Conservation (phyloP, 108 stramenopile species). For the Thalassiosira profunda region DNA sequence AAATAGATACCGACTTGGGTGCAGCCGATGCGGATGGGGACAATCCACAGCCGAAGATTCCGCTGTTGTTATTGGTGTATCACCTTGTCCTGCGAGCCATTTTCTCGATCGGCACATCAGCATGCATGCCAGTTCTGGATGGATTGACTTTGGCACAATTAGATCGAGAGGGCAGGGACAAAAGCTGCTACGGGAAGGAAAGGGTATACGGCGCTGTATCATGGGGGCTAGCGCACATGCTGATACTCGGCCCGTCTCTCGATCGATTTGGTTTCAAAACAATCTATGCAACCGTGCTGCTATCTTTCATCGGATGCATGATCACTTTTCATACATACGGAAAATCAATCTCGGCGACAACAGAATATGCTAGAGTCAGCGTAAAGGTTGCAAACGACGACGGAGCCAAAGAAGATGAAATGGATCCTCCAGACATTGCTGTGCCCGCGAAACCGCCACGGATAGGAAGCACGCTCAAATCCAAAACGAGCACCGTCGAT, state of each 20-base stretch:
- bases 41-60: slow-evolving; percentile 8
- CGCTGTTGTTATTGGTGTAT: slow-evolving; percentile 24
- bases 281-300: slow-evolving; percentile 25
- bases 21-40: neutral
- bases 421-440: too few relatives aligned
- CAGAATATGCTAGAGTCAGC: slow-evolving; percentile 9
- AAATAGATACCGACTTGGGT: neutral
- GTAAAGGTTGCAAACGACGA: neutral
- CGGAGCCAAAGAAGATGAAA: neutral
- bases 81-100: slow-evolving; percentile 36
- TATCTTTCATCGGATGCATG: slow-evolving; percentile 35
- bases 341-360: slow-evolving; percentile 13
- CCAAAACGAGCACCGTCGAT: neutral
- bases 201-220: slow-evolving; percentile 49
- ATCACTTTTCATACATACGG: slow-evolving; percentile 38
- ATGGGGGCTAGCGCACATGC: slow-evolving; percentile 49
- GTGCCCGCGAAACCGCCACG: too few relatives aligned
- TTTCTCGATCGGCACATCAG: slow-evolving; percentile 30
- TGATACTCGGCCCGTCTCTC: slow-evolving; percentile 38
- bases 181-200: slow-evolving; percentile 48
- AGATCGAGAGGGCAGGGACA: slow-evolving; percentile 33
- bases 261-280: slow-evolving; percentile 39
- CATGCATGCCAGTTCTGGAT: slow-evolving; percentile 38
- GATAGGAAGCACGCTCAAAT: too few relatives aligned
- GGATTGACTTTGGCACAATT: slow-evolving; percentile 57